Evolutionary conservation across 2,329 filamentous ascomycete species (phyloP).

Genomic region (Fusarium sp.): DNA sequence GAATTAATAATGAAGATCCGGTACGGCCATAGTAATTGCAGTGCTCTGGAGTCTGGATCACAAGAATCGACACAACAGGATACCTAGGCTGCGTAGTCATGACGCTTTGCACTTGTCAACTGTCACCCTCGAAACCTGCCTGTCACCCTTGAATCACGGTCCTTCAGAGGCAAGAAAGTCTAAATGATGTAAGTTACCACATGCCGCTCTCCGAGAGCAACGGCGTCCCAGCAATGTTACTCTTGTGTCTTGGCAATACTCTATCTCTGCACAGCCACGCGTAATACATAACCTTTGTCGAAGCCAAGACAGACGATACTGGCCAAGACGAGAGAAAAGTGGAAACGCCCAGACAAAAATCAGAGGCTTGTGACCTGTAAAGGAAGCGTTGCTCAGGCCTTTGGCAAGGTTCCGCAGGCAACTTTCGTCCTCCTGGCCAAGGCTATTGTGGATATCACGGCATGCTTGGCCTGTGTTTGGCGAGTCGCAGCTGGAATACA

Average conservation of each 20-base stretch:
- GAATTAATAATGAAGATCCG: background rate
- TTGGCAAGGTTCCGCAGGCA: constrained; percentile 10
- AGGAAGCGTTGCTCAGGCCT: constrained; percentile 2
- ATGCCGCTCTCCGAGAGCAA: constrained; percentile 22
- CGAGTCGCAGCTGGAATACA: constrained; percentile 17
- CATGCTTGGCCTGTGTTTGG: constrained; percentile 3
- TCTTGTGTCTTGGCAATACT: background rate
- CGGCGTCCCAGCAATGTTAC: background rate
- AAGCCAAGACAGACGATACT: constrained; percentile 27
- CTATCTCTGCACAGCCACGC: constrained; percentile 28
- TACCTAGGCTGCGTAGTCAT: constrained; percentile 20
- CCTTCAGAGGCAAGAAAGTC: constrained; percentile 9
- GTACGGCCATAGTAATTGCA: background rate
- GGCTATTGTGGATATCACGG: constrained; percentile 26
- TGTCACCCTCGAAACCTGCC: background rate
- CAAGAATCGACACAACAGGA: constrained; percentile 1
- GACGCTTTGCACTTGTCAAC: constrained; percentile 5
- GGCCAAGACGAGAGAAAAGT: constrained; percentile 26
- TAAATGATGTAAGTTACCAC: constrained; percentile 23
- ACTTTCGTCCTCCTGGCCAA: constrained; percentile 18
- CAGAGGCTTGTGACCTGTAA: constrained; percentile 20
- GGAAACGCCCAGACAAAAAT: constrained; percentile 13
- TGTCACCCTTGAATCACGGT: background rate
- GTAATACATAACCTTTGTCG: constrained; percentile 7
- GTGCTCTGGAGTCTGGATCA: background rate